Evolutionary conservation across 257 asterid species (phyloP), one percentile per base, ranked within the genome.

Genomic region (Solanum lignicaule): DNA sequence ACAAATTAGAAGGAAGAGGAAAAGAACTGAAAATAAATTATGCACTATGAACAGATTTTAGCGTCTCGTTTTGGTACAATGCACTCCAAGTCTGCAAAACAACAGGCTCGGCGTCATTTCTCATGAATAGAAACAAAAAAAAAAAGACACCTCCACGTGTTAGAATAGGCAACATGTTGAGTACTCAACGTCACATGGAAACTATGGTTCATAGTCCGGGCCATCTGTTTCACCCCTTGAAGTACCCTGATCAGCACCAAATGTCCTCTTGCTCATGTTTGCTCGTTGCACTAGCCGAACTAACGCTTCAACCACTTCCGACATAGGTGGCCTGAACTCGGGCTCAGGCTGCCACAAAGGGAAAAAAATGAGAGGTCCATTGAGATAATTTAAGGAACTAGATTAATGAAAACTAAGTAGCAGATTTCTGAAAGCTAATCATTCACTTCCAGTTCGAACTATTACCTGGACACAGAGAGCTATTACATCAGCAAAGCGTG

Each of bases 311-410:
- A 97, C 99, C 90, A 97, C 99, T 88, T 97, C 98, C 9, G 98
- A 97, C 95, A 97, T 95, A 9, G 98, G 98, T 27, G 98, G 99
- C 91, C 99, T 91, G 90, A 97, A 97, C 94, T 97, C 99, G 2
- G 99, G 98, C 94, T 97, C 99, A 62, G 96, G 93, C 98, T 97
- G 96, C 88, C 91, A 72, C 74, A 86, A 48, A 36, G 76, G 0
- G 0, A 69, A 33, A 74, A 73, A 20, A 66, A 16, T 15, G 62
- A n/a, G 55, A 62, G 9, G 38, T 65, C 39, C 36, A 27, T 41
- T 69, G 87, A 87, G 74, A 46, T 69, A 48, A 27, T 25, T 82
- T 9, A 29, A 76, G 58, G 83, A 75, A 48, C 69, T 82, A 48
- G 43, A 48, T 48, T 18, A 43, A 27, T 79, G 85, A 27, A 39